Conservation (phyloP, 345 rosid genomes). For the Reutealis trisperma region DNA sequence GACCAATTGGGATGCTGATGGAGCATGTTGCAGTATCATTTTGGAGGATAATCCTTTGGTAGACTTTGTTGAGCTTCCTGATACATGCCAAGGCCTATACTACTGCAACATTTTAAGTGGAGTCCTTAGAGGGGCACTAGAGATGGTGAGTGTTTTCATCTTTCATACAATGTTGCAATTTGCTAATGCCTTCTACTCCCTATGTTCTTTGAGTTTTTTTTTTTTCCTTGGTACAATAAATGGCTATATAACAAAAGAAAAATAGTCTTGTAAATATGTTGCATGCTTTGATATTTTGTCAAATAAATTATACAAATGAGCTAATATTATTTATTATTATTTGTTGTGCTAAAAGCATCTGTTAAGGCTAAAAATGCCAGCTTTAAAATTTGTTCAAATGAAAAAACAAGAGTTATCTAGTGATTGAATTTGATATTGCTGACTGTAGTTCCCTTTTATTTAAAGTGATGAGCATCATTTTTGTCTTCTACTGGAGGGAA, state of each 20-base stretch:
- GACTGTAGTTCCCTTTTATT: neutral
- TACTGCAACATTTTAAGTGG: constrained; percentile 90
- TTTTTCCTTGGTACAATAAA: neutral
- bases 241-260: neutral
- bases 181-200: too few species aligned
- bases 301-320: neutral
- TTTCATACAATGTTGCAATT: neutral
- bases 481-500: neutral
- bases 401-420: neutral
- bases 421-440: neutral
- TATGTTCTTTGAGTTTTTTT: too few species aligned
- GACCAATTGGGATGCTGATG: constrained; percentile 80
- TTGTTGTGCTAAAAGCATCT: neutral
- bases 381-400: neutral
- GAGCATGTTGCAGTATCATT: constrained; percentile 76
- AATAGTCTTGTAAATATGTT: neutral
- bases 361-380: neutral
- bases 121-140: constrained; percentile 87
- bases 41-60: constrained; percentile 93
- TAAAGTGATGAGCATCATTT: neutral
- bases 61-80: constrained; percentile 95
- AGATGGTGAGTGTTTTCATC: constrained; percentile 59
- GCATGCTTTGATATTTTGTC: neutral
- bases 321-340: neutral
- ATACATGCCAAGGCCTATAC: constrained; percentile 86